These are phyloP conservation scores for Candida stauntonica DNA, from an alignment of 805 yeast genomes.

Conservation along the genomic window DNA sequence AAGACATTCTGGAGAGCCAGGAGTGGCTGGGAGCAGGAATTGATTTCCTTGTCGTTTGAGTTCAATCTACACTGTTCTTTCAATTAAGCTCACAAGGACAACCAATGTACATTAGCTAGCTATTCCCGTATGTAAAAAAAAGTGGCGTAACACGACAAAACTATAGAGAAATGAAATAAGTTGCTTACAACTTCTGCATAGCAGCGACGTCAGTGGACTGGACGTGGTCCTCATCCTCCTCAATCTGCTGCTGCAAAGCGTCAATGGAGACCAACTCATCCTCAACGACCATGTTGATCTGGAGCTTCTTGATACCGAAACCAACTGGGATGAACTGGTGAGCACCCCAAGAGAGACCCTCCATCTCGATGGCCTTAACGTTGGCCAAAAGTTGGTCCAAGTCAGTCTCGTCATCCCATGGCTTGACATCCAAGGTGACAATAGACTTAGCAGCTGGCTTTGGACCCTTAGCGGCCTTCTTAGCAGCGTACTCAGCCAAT, in stretches of 20 bases:
- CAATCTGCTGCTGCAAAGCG: constrained; percentile 70
- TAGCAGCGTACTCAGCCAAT: constrained; percentile 95
- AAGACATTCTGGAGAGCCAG: constrained; percentile 37
- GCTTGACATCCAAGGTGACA: constrained; percentile 96
- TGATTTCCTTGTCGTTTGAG: constrained; percentile 37
- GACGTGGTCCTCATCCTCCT: constrained; percentile 97
- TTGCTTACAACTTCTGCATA: constrained; percentile 86
- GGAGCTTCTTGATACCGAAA: constrained; percentile 99
- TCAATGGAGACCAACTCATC: constrained; percentile 93
- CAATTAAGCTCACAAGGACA: constrained; percentile 1
- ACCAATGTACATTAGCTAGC: constrained; percentile 19
- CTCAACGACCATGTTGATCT: constrained; percentile 96
- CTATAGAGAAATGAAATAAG: constrained; percentile 9
- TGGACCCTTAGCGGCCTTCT: constrained; percentile 95
- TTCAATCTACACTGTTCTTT: not conserved
- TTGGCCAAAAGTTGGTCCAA: constrained; percentile 81
- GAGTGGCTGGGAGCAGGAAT: constrained; percentile 49
- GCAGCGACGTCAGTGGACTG: constrained; percentile 99
- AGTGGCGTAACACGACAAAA: constrained; percentile 5
- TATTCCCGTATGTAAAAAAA: constrained; percentile 6
- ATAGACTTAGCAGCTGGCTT: constrained; percentile 98
- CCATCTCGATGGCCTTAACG: constrained; percentile 81
- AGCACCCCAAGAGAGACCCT: constrained; percentile 99
- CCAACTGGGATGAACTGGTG: constrained; percentile 95
- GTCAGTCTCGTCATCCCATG: constrained; percentile 99